Evolutionary conservation across 768 basidiomycete species (phyloP), one percentile per base, ranked within the genome.

Genomic region (Lactarius akahatsu): DNA sequence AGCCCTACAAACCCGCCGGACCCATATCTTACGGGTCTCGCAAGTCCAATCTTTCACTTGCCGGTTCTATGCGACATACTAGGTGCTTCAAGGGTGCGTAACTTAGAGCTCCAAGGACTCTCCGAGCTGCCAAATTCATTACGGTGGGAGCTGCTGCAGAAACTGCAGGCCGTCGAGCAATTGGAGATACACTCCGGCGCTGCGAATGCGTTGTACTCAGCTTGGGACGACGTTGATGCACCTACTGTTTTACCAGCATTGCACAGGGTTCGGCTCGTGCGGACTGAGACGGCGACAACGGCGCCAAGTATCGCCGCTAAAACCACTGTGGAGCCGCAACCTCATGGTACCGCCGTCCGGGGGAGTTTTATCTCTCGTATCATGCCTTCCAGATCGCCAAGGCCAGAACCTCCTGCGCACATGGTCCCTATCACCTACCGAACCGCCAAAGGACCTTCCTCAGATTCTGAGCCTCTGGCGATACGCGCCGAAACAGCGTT

Each of bases 21-120:
- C 7, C 0, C 32, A n/a, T 8, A 2, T 23, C 38, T 4, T 9
- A 28, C 32, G 20, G 3, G 11, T 10, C 18, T 54, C 23, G 15
- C 50, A 1, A 67, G 66, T 56, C 62, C 66, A 8, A 59, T 63
- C 34, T 63, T 63, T 32, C 57, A 63, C n/a, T 11, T 67, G 40
- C 40, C 32, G 5, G 26, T 4, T 7, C 7, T 67, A 26, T 67
- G 61, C 10, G 50, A 59, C 6, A 13, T 63, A 4, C 32, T 67
- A 18, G 61, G 62, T 18, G 62, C 56, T 7, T 57, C 62, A 9
- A 45, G 9, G 4, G 66, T 11, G 15, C 66, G 57, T 32, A 45
- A 30, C 13, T 57, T 67, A n/a, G 32, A 54, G 8, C 61, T 67
- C 20, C 62, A 58, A 28, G 57, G 57, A 7, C 26, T 26, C 23